These are phyloP conservation scores for Ogataea zsoltii DNA, from an alignment of 805 yeast genomes.

Conservation along the genomic window DNA sequence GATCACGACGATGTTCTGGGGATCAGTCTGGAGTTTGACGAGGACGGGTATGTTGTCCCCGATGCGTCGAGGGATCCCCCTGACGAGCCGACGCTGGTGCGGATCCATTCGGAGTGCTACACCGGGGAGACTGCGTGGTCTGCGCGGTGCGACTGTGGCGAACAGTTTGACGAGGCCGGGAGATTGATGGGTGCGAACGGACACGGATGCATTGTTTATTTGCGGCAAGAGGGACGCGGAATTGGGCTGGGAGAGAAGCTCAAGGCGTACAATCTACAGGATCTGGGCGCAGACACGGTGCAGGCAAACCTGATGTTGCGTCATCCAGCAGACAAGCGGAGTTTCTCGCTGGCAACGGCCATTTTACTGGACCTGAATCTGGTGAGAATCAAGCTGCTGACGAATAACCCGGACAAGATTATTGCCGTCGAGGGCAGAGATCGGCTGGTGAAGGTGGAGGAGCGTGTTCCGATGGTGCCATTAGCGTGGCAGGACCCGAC, in stretches of 20 bases:
- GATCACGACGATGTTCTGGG: slow-evolving; percentile 54
- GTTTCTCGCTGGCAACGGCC: slow-evolving; percentile 91
- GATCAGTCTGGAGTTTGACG: slow-evolving; percentile 42
- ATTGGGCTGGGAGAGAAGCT: slow-evolving; percentile 97
- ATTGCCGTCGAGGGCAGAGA: slow-evolving; percentile 90
- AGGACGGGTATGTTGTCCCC: slow-evolving; percentile 37
- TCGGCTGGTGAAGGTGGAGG: slow-evolving; percentile 69
- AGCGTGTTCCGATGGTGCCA: slow-evolving; percentile 97
- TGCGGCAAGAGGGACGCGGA: slow-evolving; percentile 98
- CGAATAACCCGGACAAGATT: slow-evolving; percentile 96
- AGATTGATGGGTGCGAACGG: slow-evolving; percentile 84
- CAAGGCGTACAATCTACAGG: slow-evolving; percentile 95
- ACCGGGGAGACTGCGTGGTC: slow-evolving; percentile 99
- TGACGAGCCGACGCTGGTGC: slow-evolving; percentile 57
- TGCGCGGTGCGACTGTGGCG: slow-evolving; percentile 99
- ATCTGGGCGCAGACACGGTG: slow-evolving; percentile 97
- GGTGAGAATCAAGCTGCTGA: slow-evolving; percentile 68
- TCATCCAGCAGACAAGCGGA: slow-evolving; percentile 98
- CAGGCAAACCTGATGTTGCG: slow-evolving; percentile 89
- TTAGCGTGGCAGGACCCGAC: slow-evolving; percentile 73
- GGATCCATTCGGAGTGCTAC: slow-evolving; percentile 97
- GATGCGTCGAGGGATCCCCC: slow-evolving; percentile 24
- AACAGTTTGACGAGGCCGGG: slow-evolving; percentile 98
- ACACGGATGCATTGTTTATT: slow-evolving; percentile 90
- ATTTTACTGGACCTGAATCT: slow-evolving; percentile 83